These are phyloP conservation scores for Cladosporium oxysporum DNA, from an alignment of 2,329 filamentous ascomycete species.

Conservation along the genomic window DNA sequence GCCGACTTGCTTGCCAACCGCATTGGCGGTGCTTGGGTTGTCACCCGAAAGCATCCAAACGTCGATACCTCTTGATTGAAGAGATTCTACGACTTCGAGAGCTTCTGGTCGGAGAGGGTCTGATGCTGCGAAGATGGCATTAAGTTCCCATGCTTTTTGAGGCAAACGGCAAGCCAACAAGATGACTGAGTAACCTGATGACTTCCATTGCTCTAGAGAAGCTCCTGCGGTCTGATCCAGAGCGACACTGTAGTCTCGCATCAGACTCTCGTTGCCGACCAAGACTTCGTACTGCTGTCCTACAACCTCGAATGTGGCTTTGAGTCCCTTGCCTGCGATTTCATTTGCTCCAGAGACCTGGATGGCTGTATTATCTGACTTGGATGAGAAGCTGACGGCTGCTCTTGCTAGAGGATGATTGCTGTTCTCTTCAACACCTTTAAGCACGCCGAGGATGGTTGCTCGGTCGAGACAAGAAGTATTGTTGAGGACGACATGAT, in stretches of 20 bases:
- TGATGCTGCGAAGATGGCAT: slow-evolving; percentile 71
- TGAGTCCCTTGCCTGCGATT: slow-evolving; percentile 70
- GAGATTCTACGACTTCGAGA: slow-evolving; percentile 39
- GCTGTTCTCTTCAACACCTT: slow-evolving; percentile 68
- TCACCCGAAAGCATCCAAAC: slow-evolving; percentile 95
- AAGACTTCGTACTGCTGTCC: slow-evolving; percentile 57
- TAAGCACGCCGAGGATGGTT: slow-evolving; percentile 55
- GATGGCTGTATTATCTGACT: slow-evolving; percentile 29
- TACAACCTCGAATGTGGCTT: slow-evolving; percentile 44
- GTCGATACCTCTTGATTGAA: slow-evolving; percentile 62
- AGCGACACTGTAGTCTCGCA: slow-evolving; percentile 47
- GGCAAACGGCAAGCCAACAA: slow-evolving; percentile 41
- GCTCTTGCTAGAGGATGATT: slow-evolving; percentile 75
- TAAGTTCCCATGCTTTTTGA: slow-evolving; percentile 55
- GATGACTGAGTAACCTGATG: slow-evolving; percentile 45
- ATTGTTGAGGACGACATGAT: slow-evolving; percentile 43
- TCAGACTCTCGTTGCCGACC: slow-evolving; percentile 73
- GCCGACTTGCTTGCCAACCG: slow-evolving; percentile 73
- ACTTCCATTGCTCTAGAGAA: slow-evolving; percentile 43
- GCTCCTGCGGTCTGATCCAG: slow-evolving; percentile 30
- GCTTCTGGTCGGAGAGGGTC: slow-evolving; percentile 80
- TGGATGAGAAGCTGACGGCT: slow-evolving; percentile 62
- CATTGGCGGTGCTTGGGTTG: slow-evolving; percentile 78
- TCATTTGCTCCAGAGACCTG: slow-evolving; percentile 52
- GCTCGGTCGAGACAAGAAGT: slow-evolving; percentile 45